phyloP scores from a whole-genome alignment of 2,329 filamentous ascomycete species.

The Pseudodiploospora longispora region DNA sequence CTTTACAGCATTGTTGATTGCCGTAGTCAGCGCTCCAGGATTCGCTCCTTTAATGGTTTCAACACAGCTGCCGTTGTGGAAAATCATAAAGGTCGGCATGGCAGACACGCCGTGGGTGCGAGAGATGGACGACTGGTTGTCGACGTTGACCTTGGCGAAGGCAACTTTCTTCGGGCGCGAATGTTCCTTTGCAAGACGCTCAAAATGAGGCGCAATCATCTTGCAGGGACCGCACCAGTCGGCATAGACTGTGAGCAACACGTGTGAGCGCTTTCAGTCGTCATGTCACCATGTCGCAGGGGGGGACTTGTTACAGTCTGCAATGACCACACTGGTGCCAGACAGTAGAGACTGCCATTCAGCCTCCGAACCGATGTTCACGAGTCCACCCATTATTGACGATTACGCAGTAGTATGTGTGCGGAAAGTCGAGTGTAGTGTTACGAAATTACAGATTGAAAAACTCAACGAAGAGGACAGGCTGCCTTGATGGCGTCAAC shows the following conservation, averaged over 20 bases:
- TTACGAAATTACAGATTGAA: too few species aligned
- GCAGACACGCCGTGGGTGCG: slow-evolving; percentile 71
- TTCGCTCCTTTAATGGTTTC: slow-evolving; percentile 78
- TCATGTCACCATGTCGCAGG: slow-evolving; percentile 1
- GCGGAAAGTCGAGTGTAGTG: too few species aligned
- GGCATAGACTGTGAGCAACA: slow-evolving; percentile 63
- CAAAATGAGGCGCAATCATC: slow-evolving; percentile 81
- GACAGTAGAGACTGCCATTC: slow-evolving; percentile 68
- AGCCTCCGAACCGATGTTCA: slow-evolving; percentile 54
- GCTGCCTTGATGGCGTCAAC: slow-evolving; percentile 1
- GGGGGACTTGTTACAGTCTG: slow-evolving; percentile 64
- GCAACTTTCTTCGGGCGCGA: slow-evolving; percentile 74
- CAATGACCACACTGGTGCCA: slow-evolving; percentile 70
- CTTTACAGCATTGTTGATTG: slow-evolving; percentile 63
- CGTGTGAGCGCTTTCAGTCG: slow-evolving; percentile 16
- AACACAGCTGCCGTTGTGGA: slow-evolving; percentile 64
- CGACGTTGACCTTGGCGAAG: slow-evolving; percentile 89
- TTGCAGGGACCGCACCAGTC: slow-evolving; percentile 95
- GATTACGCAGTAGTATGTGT: background rate
- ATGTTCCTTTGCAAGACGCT: slow-evolving; percentile 71
- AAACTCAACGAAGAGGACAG: background rate
- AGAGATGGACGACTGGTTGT: slow-evolving; percentile 70
- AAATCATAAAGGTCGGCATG: slow-evolving; percentile 93
- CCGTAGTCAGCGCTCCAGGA: slow-evolving; percentile 63
- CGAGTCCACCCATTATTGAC: slow-evolving; percentile 34